phyloP scores from a whole-genome alignment of 2,329 filamentous ascomycete genomes.

The Cladophialophora bantiana region DNA sequence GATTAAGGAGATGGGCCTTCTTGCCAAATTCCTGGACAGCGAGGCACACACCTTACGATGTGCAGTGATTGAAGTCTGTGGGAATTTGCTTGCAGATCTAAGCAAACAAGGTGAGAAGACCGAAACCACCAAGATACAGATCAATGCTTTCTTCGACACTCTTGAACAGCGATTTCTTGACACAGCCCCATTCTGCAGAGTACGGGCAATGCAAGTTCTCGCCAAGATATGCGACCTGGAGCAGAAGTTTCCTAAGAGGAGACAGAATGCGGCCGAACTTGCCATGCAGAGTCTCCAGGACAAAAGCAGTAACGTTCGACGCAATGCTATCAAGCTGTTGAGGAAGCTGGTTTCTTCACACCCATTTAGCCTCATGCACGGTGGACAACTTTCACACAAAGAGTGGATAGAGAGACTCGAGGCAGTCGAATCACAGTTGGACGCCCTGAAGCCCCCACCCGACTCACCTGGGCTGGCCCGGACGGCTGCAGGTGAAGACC shows the following conservation, averaged over 20 bases:
- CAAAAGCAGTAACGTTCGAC: constrained; percentile 95
- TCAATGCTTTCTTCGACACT: constrained; percentile 96
- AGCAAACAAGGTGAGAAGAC: constrained; percentile 89
- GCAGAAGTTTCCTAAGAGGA: constrained; percentile 90
- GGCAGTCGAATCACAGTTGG: constrained; percentile 80
- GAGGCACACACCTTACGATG: constrained; percentile 95
- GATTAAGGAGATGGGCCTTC: constrained; percentile 95
- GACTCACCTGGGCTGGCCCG: constrained; percentile 75
- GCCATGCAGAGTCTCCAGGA: constrained; percentile 91
- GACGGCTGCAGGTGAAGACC: constrained; percentile 66
- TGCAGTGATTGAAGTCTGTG: constrained; percentile 94
- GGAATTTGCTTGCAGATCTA: constrained; percentile 89
- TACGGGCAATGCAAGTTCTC: constrained; percentile 90
- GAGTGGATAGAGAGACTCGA: constrained; percentile 87
- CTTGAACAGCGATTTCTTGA: constrained; percentile 95
- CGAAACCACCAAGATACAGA: constrained; percentile 92
- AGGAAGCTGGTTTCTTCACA: constrained; percentile 90
- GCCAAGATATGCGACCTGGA: constrained; percentile 91
- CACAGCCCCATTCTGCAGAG: constrained; percentile 94
- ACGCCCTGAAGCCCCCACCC: constrained; percentile 78
- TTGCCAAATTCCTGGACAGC: constrained; percentile 94
- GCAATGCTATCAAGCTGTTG: constrained; percentile 93
- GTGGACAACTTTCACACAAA: constrained; percentile 80
- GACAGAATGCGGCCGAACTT: constrained; percentile 85
- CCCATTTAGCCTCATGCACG: constrained; percentile 90